A percentile compares a stretch with the other conserved stretches of the same genome.
Evolutionary conservation across 345 rosid genomes (phyloP).

Genomic region (Aquilaria sinensis): DNA sequence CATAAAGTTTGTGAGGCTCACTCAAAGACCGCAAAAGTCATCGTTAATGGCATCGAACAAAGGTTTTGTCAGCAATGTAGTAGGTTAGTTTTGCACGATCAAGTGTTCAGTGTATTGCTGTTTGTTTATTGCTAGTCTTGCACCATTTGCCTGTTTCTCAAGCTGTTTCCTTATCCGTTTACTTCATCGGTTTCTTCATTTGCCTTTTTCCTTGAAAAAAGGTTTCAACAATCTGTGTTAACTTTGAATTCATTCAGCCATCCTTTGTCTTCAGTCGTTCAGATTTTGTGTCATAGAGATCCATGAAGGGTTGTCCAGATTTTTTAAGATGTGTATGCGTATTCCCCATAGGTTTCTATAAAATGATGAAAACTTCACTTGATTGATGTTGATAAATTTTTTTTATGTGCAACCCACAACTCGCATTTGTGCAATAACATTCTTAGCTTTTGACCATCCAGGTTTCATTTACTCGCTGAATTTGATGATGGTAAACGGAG

Average conservation of each 20-base stretch:
- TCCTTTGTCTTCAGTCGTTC: neutral
- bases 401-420: neutral
- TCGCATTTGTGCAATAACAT: constrained; percentile 11
- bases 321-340: neutral
- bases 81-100: constrained; percentile 37
- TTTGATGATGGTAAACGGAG: constrained; percentile 86
- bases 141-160: no score
- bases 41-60: constrained; percentile 62
- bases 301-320: neutral
- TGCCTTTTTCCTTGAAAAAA: no score
- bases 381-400: neutral
- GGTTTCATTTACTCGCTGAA: constrained; percentile 89
- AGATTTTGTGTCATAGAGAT: neutral
- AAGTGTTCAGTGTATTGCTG: neutral
- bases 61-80: constrained; percentile 96
- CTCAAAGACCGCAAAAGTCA: constrained; percentile 59
- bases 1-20: constrained; percentile 82
- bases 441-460: constrained; percentile 25
- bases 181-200: no score
- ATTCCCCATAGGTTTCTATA: neutral
- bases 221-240: no score
- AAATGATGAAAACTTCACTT: neutral
- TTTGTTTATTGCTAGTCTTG: no score
- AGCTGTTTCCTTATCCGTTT: no score
- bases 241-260: neutral